These are phyloP conservation scores for Penicillium decumbens DNA, from an alignment of 2,329 filamentous ascomycete genomes.

Conservation along the genomic window DNA sequence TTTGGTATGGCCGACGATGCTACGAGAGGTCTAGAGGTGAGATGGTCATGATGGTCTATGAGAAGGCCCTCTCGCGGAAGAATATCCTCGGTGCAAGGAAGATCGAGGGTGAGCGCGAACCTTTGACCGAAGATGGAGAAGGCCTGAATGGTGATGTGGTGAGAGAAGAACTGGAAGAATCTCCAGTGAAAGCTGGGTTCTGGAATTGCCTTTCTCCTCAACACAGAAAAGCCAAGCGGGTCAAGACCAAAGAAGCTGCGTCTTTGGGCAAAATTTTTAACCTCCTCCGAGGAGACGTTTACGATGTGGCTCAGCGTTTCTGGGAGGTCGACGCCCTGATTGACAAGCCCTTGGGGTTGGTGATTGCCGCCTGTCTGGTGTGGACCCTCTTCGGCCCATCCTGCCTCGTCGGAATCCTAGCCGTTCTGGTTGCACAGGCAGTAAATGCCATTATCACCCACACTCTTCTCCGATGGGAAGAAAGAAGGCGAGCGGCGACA, in stretches of 20 bases:
- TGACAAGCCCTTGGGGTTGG: conserved; percentile 69
- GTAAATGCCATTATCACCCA: conserved; percentile 66
- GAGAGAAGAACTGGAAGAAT: conserved; percentile 9
- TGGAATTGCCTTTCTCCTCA: conserved; percentile 23
- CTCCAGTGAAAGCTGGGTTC: conserved; percentile 18
- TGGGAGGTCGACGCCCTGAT: conserved; percentile 81
- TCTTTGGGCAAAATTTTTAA: conserved; percentile 90
- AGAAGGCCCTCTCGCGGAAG: conserved; percentile 68
- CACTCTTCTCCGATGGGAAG: conserved; percentile 63
- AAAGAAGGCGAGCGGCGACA: conserved; percentile 65
- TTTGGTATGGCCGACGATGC: conserved; percentile 78
- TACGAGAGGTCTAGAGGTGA: conserved; percentile 83
- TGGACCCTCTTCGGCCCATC: conserved; percentile 77
- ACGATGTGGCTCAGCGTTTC: conserved; percentile 53
- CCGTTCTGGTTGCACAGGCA: conserved; percentile 64
- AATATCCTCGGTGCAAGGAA: conserved; percentile 42
- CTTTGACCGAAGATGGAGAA: conserved; percentile 13
- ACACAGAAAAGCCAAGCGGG: conserved; percentile 24
- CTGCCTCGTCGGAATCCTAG: conserved; percentile 67
- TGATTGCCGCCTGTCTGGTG: conserved; percentile 68
- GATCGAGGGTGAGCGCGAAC: conserved; percentile 27
- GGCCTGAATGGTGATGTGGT: conserved; percentile 9
- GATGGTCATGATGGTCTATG: conserved; percentile 78
- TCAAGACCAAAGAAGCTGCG: conserved; percentile 54
- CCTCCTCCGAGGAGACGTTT: conserved; percentile 60